Percentiles rank a stretch among this genome's conserved stretches.
These are phyloP conservation scores for Castanospermum australe DNA, from an alignment of 306 rosid species.

Conservation along the genomic window DNA sequence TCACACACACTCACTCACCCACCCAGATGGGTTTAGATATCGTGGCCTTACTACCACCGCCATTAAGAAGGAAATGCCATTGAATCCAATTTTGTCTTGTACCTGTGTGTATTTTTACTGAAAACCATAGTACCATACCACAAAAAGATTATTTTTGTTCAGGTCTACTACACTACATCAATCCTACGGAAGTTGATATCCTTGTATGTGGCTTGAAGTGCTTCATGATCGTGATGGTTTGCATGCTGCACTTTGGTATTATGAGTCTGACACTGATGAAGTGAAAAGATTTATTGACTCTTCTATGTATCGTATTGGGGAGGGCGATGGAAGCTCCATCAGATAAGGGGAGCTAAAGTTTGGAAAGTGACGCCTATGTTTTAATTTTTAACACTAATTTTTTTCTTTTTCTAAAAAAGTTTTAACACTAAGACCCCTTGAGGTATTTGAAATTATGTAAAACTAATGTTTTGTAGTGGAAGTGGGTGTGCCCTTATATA, in stretches of 20 bases:
- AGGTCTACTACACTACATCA: not conserved
- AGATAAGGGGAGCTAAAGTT: not conserved
- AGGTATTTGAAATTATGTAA: not conserved
- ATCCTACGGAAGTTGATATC: not conserved
- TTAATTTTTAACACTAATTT: not conserved
- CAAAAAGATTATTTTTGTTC: not conserved
- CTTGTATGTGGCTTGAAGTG: constrained; percentile 3
- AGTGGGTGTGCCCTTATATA: constrained; percentile 2
- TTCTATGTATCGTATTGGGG: not conserved
- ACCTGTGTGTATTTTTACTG: not conserved
- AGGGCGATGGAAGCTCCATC: not conserved
- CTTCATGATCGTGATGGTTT: not conserved
- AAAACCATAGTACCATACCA: not conserved
- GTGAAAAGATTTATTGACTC: not conserved
- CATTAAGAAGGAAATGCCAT: constrained; percentile 2
- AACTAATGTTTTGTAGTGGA: not conserved
- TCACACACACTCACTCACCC: not conserved
- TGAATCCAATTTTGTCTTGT: not conserved
- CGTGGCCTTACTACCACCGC: constrained; percentile 17
- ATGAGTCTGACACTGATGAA: not conserved
- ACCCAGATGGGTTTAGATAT: constrained; percentile 7
- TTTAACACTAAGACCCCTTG: not conserved
- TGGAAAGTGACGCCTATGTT: constrained; percentile 2
- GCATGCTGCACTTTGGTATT: not conserved
- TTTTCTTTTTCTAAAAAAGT: not conserved